Evolutionary conservation across 306 rosid species (phyloP).

Genomic region (Dalbergia cochinchinensis): DNA sequence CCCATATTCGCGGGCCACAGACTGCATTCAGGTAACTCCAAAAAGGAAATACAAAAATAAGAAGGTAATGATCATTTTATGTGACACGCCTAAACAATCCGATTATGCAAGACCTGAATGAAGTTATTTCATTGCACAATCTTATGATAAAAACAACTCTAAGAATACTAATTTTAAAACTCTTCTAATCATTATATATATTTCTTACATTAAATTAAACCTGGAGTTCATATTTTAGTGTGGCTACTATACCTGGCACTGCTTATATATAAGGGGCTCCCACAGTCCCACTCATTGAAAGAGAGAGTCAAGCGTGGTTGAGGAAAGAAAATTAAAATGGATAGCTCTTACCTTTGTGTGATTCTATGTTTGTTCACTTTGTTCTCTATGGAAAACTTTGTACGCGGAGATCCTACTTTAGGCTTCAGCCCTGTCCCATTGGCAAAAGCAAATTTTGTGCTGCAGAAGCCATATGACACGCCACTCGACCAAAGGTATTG

Average conservation of each 20-base stretch:
- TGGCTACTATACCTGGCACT: slow-evolving; percentile 6
- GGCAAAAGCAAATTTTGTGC: slow-evolving; percentile 39
- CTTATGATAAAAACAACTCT: not conserved
- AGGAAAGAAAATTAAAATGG: slow-evolving; percentile 31
- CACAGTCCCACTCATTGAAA: too few species aligned
- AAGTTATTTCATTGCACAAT: not conserved
- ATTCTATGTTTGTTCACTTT: not conserved
- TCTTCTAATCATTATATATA: not conserved
- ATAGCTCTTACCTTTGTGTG: not conserved
- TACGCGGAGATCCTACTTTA: slow-evolving; percentile 53
- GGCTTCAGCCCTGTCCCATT: slow-evolving; percentile 62
- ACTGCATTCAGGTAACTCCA: not conserved
- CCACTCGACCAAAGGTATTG: slow-evolving; percentile 50
- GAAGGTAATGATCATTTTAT: not conserved
- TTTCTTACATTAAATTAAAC: too few species aligned
- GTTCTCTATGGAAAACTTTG: not conserved
- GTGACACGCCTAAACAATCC: not conserved
- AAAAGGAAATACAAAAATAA: not conserved
- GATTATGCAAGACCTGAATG: not conserved
- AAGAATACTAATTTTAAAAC: not conserved
- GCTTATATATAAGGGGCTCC: not conserved
- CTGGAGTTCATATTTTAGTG: not conserved
- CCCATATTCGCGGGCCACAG: not conserved
- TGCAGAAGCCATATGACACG: slow-evolving; percentile 55
- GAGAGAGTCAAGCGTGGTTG: not conserved